Evolutionary conservation across 1,139 yeast genomes (phyloP).

Genomic region (Debaryomycetaceae sp.): DNA sequence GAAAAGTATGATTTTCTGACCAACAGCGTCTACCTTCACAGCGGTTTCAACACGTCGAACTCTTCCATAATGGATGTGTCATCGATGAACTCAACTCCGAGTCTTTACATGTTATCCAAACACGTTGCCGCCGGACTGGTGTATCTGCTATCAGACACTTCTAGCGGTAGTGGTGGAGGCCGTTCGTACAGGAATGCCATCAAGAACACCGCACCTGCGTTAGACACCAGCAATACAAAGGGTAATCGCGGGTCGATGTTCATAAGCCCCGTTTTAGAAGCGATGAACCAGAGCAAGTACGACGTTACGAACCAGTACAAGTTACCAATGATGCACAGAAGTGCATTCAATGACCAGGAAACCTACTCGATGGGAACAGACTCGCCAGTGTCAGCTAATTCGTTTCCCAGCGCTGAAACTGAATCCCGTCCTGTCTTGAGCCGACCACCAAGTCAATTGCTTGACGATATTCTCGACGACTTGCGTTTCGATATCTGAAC

Average conservation of each 20-base stretch:
- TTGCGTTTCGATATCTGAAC: too few relatives aligned
- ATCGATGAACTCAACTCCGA: conserved; percentile 9
- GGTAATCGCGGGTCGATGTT: conserved; percentile 29
- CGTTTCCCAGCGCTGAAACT: conserved; percentile 1
- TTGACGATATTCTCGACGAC: conserved; percentile 23
- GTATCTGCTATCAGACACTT: conserved; percentile 8
- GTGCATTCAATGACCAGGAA: conserved; percentile 1
- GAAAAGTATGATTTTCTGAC: conserved; percentile 26
- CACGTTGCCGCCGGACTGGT: conserved; percentile 11
- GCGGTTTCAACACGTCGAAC: conserved; percentile 18
- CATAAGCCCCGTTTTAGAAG: conserved; percentile 29
- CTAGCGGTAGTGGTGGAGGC: conserved; percentile 15
- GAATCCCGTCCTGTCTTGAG: conserved; percentile 1
- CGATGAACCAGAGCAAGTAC: conserved; percentile 12
- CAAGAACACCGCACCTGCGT: background rate
- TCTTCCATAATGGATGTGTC: conserved; percentile 22
- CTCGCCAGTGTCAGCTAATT: conserved; percentile 1
- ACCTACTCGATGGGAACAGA: conserved; percentile 1
- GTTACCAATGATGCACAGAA: conserved; percentile 18
- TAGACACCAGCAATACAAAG: background rate
- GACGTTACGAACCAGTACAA: conserved; percentile 14
- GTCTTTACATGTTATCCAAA: conserved; percentile 11
- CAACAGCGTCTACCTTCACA: conserved; percentile 7
- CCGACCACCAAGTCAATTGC: conserved; percentile 30
- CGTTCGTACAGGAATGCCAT: conserved; percentile 20